Conservation (phyloP, 2,329 filamentous ascomycete genomes). For the Epichloe hybrida region DNA sequence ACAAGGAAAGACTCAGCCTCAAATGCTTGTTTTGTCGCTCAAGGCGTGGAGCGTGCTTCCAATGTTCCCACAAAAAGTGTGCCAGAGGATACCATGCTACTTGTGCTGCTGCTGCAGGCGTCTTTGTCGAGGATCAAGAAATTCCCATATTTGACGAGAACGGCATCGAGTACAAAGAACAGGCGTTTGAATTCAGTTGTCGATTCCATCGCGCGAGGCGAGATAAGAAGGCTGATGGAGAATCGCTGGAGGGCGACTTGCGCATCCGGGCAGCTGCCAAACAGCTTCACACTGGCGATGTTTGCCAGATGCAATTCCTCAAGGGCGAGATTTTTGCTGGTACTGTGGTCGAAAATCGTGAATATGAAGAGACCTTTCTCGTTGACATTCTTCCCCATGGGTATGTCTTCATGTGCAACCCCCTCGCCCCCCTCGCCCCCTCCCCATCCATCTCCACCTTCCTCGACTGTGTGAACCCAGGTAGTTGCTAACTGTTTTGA, state of each 20-base stretch:
- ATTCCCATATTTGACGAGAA: constrained; percentile 82
- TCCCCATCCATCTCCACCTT: too few species aligned
- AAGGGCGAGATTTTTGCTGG: constrained; percentile 85
- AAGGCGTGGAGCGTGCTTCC: constrained; percentile 90
- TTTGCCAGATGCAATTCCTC: constrained; percentile 77
- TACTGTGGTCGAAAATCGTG: constrained; percentile 70
- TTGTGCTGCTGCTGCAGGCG: constrained; percentile 81
- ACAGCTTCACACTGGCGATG: constrained; percentile 55
- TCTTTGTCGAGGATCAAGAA: constrained; percentile 77
- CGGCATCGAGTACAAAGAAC: constrained; percentile 81
- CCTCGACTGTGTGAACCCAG: not conserved
- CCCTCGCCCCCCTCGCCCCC: too few species aligned
- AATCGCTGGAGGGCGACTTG: constrained; percentile 55
- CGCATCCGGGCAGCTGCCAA: constrained; percentile 56
- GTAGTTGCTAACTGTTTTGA: constrained; percentile 25
- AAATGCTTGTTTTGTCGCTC: constrained; percentile 93
- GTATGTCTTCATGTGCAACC: constrained; percentile 34
- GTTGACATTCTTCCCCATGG: constrained; percentile 75
- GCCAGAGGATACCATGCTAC: constrained; percentile 88
- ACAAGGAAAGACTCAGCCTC: constrained; percentile 75
- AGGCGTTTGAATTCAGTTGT: constrained; percentile 86
- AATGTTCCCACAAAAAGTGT: constrained; percentile 92
- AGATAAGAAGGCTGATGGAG: constrained; percentile 58
- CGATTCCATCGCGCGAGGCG: constrained; percentile 86
- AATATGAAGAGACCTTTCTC: constrained; percentile 60